Evolutionary conservation across 2,329 filamentous ascomycete species (phyloP).

Genomic region (Fusarium falciforme): DNA sequence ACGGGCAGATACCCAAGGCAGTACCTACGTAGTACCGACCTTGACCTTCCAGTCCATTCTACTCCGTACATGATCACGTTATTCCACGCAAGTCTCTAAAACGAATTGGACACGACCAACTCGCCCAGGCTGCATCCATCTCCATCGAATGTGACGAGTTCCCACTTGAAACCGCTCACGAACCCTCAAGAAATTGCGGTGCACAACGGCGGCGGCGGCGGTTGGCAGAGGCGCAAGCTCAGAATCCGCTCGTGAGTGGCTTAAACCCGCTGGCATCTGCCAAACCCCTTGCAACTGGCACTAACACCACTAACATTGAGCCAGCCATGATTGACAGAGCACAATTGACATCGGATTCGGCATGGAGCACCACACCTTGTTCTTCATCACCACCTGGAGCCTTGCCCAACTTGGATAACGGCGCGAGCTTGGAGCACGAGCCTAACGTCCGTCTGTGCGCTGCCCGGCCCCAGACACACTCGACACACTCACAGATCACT

Average conservation of each 20-base stretch:
- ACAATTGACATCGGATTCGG: background rate
- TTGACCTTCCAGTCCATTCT: background rate
- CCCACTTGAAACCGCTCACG: background rate
- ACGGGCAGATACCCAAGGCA: background rate
- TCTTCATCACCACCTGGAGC: slow-evolving; percentile 28
- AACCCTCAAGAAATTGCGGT: slow-evolving; percentile 15
- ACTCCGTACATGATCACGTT: background rate
- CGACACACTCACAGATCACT: slow-evolving; percentile 24
- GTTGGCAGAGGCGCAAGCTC: slow-evolving; percentile 9
- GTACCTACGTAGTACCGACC: background rate
- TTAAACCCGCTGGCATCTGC: slow-evolving; percentile 19
- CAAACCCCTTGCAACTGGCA: slow-evolving; percentile 30
- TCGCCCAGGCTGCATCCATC: background rate
- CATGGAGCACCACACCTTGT: slow-evolving; percentile 25
- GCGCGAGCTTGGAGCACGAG: slow-evolving; percentile 36
- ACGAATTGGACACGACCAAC: background rate
- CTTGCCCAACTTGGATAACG: slow-evolving; percentile 38
- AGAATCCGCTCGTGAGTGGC: slow-evolving; percentile 7
- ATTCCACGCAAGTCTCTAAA: background rate
- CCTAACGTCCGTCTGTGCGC: slow-evolving; percentile 40
- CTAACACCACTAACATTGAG: slow-evolving; percentile 17
- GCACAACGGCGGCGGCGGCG: slow-evolving; percentile 7
- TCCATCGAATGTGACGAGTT: slow-evolving; percentile 1
- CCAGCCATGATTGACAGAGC: slow-evolving; percentile 21
- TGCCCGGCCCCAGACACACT: slow-evolving; percentile 23